These are phyloP conservation scores for Phytopythium montanum DNA, from an alignment of 352 stramenopile genomes.

Conservation along the genomic window DNA sequence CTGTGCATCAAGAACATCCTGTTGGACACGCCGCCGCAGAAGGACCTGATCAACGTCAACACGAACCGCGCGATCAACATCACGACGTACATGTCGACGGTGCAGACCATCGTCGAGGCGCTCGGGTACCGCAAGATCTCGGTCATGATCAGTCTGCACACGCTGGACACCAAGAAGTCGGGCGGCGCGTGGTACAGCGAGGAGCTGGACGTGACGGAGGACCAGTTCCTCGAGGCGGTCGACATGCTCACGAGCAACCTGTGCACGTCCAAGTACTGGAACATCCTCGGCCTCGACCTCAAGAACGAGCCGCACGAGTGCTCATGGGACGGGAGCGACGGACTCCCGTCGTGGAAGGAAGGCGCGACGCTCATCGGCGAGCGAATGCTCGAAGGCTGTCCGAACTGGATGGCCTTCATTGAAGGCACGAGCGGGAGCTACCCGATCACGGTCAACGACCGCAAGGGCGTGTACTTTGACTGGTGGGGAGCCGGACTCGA, in stretches of 20 bases:
- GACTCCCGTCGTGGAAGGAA: slow-evolving; percentile 44
- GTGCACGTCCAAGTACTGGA: slow-evolving; percentile 57
- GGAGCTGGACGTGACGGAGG: slow-evolving; percentile 37
- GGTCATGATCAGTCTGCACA: slow-evolving; percentile 74
- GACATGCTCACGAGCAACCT: slow-evolving; percentile 57
- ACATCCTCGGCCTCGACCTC: slow-evolving; percentile 62
- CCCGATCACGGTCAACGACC: slow-evolving; percentile 33
- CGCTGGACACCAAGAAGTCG: slow-evolving; percentile 32
- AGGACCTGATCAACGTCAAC: slow-evolving; percentile 54
- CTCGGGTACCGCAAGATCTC: slow-evolving; percentile 61
- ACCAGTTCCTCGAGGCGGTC: slow-evolving; percentile 49
- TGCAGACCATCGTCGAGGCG: slow-evolving; percentile 52
- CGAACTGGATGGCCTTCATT: slow-evolving; percentile 65
- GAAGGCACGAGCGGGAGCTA: slow-evolving; percentile 54
- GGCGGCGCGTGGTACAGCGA: slow-evolving; percentile 61
- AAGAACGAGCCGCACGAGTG: slow-evolving; percentile 72
- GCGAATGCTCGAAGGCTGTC: slow-evolving; percentile 56
- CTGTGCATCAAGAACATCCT: slow-evolving; percentile 57
- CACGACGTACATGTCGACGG: slow-evolving; percentile 57
- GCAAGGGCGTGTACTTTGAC: slow-evolving; percentile 47
- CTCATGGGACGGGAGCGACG: slow-evolving; percentile 31
- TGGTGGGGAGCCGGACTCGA: slow-evolving; percentile 66
- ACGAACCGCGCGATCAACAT: slow-evolving; percentile 70
- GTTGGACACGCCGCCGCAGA: slow-evolving; percentile 33
- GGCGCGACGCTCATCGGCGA: slow-evolving; percentile 59